These are phyloP conservation scores for Aspergillus udagawae DNA, from an alignment of 2,329 filamentous ascomycete genomes.

Conservation along the genomic window DNA sequence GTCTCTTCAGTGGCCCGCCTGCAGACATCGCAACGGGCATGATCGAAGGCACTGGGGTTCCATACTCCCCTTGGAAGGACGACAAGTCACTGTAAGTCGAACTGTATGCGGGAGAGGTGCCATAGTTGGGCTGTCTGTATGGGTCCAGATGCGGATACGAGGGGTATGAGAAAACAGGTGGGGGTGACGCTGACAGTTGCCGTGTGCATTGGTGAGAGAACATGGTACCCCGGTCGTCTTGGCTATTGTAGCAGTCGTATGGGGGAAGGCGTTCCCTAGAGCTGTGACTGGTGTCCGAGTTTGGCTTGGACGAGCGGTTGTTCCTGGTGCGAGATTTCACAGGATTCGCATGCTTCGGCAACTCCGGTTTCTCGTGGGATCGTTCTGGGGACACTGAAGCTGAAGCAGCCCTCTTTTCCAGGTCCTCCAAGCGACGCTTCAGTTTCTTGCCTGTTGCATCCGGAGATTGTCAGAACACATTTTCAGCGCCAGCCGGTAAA, in stretches of 20 bases:
- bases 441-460: constrained; percentile 56
- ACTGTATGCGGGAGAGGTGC: constrained; percentile 33
- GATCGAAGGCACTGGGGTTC: constrained; percentile 39
- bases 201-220: constrained; percentile 57
- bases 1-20: constrained; percentile 48
- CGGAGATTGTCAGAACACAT: background rate
- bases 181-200: constrained; percentile 57
- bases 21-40: constrained; percentile 42
- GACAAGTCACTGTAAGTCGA: constrained; percentile 31
- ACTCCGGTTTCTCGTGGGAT: constrained; percentile 51
- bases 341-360: constrained; percentile 19
- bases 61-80: constrained; percentile 36
- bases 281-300: constrained; percentile 17
- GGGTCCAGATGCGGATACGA: constrained; percentile 45
- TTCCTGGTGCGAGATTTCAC: constrained; percentile 24
- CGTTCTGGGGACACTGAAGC: constrained; percentile 60
- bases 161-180: constrained; percentile 52
- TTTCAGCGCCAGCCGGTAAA: background rate
- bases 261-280: constrained; percentile 30
- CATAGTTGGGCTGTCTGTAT: constrained; percentile 34
- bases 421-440: constrained; percentile 63
- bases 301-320: constrained; percentile 23
- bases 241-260: constrained; percentile 30
- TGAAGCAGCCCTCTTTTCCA: constrained; percentile 59
- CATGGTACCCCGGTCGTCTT: constrained; percentile 50